Base-by-base conservation (phyloP, 257 asterid species). In the Jaltomata sinuosa region DNA sequence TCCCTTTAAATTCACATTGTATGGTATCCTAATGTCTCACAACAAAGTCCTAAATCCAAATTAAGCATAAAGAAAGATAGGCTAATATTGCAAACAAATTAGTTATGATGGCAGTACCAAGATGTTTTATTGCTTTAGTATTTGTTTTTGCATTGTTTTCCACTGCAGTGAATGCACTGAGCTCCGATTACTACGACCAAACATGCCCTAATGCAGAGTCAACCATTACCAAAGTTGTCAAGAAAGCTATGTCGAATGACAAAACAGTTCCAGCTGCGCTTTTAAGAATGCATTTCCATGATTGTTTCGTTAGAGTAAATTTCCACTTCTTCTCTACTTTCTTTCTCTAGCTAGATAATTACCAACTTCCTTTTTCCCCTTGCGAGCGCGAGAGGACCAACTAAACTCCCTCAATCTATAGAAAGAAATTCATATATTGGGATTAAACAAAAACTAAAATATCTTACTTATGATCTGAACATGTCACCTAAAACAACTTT, bases 281-380 rank as follows among this genome's bases (percentile, higher is more conserved):
- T 3, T 97, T 95, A 21, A 86, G 98, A 85, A 92, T 92, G 98
- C 97, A 95, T 64, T 95, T 95, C 89, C 98, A 95, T 84, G 98
- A 95, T 80, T 95, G 98, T 81, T 94, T 95, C 84, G 85, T 95
- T 77, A 93, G 97, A 88, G 98, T 95, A 88, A 8, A 11, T 15
- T 50, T 52, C n/a, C 3, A 45, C 3, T 34, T 67, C 1, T 34
- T 61, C 53, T 15, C 8, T 67, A 29, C 10, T 79, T 12, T 12
- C n/a, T 52, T 11, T 6, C 29, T 45, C n/a, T 54, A 36, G 19
- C 15, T 29, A 22, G 18, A 11, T 34, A 12, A 47, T 47, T 47
- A 47, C 0, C 53, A 47, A 47, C 53, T 47, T 47, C 11, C 18
- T 11, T 1, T 47, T 47, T 12, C 14, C 16, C 18, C n/a, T n/a